Conservation (phyloP, 1,284 basidiomycete genomes). For the Naganishia cerealis region DNA sequence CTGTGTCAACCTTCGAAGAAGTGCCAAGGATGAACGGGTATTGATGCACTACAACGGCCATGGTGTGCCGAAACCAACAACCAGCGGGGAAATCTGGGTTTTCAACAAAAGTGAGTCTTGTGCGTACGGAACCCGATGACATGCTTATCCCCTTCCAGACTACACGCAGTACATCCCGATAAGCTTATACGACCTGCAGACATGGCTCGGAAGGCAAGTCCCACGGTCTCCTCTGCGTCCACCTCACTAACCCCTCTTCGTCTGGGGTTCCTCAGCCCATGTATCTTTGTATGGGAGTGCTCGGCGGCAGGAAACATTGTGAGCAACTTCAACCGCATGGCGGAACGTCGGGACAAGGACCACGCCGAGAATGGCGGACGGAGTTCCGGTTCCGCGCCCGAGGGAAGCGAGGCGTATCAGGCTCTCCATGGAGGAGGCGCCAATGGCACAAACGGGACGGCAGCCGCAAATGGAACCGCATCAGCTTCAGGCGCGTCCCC, state of each 20-base stretch:
- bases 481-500: constrained; percentile 27
- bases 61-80: constrained; percentile 93
- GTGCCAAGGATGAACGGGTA: constrained; percentile 89
- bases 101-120: constrained; percentile 73
- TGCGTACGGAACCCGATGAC: not conserved
- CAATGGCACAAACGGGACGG: not conserved
- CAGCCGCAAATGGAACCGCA: constrained; percentile 49
- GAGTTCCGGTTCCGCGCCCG: constrained; percentile 37
- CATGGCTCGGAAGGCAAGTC: constrained; percentile 69
- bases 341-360: constrained; percentile 81
- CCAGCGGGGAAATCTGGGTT: constrained; percentile 96
- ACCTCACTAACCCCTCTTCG: not conserved
- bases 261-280: constrained; percentile 63
- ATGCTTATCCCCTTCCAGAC: constrained; percentile 45
- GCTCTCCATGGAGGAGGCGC: constrained; percentile 57
- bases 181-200: constrained; percentile 86
- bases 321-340: constrained; percentile 84
- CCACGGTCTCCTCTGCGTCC: not conserved
- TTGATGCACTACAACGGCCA: constrained; percentile 99
- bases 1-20: constrained; percentile 78
- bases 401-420: constrained; percentile 51
- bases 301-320: constrained; percentile 92
- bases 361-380: constrained; percentile 45
- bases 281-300: constrained; percentile 98
- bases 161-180: constrained; percentile 99